Evolutionary conservation across 768 basidiomycete genomes (phyloP).

Genomic region (Nidularia sp.): DNA sequence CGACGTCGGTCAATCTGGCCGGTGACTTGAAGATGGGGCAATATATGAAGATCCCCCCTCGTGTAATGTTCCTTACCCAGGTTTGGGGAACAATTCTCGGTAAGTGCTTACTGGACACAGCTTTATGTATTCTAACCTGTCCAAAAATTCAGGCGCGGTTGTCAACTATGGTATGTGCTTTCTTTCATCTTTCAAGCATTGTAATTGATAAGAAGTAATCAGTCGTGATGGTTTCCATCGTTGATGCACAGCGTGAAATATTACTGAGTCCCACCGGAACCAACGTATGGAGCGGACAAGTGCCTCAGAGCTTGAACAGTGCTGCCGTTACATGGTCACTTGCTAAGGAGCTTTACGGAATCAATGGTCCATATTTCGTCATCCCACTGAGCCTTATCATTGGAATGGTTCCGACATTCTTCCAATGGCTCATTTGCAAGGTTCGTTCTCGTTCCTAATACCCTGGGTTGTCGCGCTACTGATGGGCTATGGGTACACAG

Average conservation of each 20-base stretch:
- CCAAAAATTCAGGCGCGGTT: conserved; percentile 21
- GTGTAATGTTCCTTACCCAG: conserved; percentile 61
- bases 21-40: conserved; percentile 71
- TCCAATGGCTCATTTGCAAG: conserved; percentile 53
- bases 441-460: conserved; percentile 18
- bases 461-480: background rate
- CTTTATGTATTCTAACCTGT: too few relatives aligned
- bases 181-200: background rate
- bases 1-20: conserved; percentile 48
- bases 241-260: conserved; percentile 48
- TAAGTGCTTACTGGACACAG: conserved; percentile 5
- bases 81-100: conserved; percentile 63
- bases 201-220: conserved; percentile 1
- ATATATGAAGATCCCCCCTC: conserved; percentile 65
- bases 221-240: conserved; percentile 59
- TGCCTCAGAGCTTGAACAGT: conserved; percentile 49
- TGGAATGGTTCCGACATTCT: conserved; percentile 45
- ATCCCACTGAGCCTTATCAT: conserved; percentile 51
- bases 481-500: conserved; percentile 17
- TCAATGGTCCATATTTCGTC: conserved; percentile 50
- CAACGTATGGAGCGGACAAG: conserved; percentile 60
- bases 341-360: conserved; percentile 53
- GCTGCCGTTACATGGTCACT: conserved; percentile 63
- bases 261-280: conserved; percentile 49
- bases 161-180: conserved; percentile 30